Evolutionary conservation across 2,329 filamentous ascomycete species (phyloP).

Genomic region (Tolypocladium guangdongense): DNA sequence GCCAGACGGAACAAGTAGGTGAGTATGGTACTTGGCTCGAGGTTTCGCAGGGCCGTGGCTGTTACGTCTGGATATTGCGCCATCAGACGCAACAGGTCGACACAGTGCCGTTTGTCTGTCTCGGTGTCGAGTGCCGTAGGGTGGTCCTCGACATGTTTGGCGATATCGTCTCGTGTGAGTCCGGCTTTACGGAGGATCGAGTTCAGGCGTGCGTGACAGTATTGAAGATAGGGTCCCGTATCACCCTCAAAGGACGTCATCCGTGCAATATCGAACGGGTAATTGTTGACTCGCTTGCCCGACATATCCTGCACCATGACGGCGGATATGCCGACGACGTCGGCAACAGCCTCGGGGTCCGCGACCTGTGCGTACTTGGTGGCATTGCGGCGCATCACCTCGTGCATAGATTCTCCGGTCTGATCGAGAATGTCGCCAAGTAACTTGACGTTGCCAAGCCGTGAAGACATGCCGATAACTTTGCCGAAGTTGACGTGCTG

Average conservation of each 20-base stretch:
- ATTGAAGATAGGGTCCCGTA: conserved; percentile 64
- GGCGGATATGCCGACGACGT: conserved; percentile 55
- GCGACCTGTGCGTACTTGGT: conserved; percentile 55
- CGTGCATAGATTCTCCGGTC: conserved; percentile 58
- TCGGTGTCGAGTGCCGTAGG: conserved; percentile 9
- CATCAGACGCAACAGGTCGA: conserved; percentile 49
- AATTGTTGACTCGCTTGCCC: conserved; percentile 41
- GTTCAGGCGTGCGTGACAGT: conserved; percentile 53
- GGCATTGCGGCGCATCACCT: conserved; percentile 55
- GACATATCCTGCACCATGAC: conserved; percentile 68
- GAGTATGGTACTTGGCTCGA: conserved; percentile 54
- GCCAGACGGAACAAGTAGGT: conserved; percentile 70
- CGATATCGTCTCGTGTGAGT: conserved; percentile 4
- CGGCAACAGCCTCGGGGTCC: conserved; percentile 50
- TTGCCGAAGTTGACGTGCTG: conserved; percentile 36
- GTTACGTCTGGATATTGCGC: conserved; percentile 56
- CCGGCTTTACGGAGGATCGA: conserved; percentile 22
- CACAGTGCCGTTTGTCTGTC: conserved; percentile 25
- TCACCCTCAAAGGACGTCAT: conserved; percentile 68
- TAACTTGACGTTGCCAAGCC: conserved; percentile 39
- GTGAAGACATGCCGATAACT: conserved; percentile 30
- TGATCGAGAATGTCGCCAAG: conserved; percentile 45
- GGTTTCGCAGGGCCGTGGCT: conserved; percentile 49
- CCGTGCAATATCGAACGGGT: conserved; percentile 58
- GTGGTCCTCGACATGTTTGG: background rate